These are phyloP conservation scores for Euptelea pleiosperma DNA, from an alignment of 164 flowering plant genomes.

Conservation along the genomic window DNA sequence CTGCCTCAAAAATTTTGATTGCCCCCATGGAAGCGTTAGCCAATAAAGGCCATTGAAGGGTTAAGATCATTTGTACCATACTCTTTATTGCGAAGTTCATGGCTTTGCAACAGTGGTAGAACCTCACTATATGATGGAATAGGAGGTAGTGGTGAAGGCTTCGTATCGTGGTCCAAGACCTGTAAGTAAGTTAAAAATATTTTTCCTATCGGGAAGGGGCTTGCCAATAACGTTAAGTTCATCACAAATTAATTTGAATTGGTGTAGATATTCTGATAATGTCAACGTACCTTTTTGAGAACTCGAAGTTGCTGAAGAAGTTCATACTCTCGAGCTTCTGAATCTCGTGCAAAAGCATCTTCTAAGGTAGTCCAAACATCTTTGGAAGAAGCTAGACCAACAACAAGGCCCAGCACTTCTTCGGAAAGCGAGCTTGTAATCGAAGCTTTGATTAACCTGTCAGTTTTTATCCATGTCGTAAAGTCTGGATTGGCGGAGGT, in stretches of 20 bases:
- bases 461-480: background rate
- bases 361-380: constrained; percentile 11
- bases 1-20: background rate
- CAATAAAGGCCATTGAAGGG: background rate
- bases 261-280: background rate
- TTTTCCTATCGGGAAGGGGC: background rate
- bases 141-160: constrained; percentile 2
- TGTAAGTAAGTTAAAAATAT: background rate
- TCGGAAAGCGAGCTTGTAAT: constrained; percentile 18
- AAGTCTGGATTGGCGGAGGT: constrained; percentile 9
- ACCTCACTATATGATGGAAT: background rate
- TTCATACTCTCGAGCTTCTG: constrained; percentile 14
- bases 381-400: constrained; percentile 5
- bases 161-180: constrained; percentile 1
- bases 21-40: background rate
- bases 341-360: constrained; percentile 12
- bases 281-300: background rate
- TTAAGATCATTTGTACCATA: background rate
- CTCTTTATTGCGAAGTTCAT: background rate
- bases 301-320: constrained; percentile 1
- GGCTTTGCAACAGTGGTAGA: background rate
- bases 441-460: constrained; percentile 11
- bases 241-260: constrained; percentile 13
- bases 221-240: constrained; percentile 14
- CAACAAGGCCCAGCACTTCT: constrained; percentile 14